These are phyloP conservation scores for Ilex aquifolium DNA, from an alignment of 257 asterid species.

Conservation along the genomic window DNA sequence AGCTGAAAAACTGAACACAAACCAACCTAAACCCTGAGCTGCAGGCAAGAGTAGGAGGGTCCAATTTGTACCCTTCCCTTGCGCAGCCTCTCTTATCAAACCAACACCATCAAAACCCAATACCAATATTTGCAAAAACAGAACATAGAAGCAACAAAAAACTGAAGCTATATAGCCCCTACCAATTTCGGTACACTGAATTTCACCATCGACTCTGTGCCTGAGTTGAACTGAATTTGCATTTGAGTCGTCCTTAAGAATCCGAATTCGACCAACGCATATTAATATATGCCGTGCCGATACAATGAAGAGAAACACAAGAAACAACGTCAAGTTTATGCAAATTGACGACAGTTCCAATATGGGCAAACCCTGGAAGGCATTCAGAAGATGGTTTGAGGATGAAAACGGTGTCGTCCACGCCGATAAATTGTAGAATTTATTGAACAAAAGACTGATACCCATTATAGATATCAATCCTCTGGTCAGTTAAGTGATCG, in stretches of 20 bases:
- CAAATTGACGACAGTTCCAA: constrained; percentile 73
- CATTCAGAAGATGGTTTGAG: constrained; percentile 22
- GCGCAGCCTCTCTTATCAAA: constrained; percentile 35
- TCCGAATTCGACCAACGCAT: constrained; percentile 55
- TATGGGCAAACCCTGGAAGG: constrained; percentile 40
- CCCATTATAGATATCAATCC: constrained; percentile 70
- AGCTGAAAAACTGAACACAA: constrained; percentile 59
- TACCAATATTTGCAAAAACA: constrained; percentile 54
- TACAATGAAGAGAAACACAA: constrained; percentile 56
- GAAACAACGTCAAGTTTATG: constrained; percentile 64
- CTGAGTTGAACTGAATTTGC: constrained; percentile 25
- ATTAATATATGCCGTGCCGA: constrained; percentile 55
- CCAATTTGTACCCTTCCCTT: constrained; percentile 41
- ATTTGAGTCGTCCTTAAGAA: constrained; percentile 40
- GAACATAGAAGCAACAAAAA: constrained; percentile 60
- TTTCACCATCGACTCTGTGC: constrained; percentile 35
- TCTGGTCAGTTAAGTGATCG: constrained; percentile 17
- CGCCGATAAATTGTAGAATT: constrained; percentile 2
- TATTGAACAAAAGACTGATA: constrained; percentile 45
- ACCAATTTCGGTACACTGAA: constrained; percentile 43
- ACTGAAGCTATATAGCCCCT: constrained; percentile 52
- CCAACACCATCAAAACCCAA: constrained; percentile 54
- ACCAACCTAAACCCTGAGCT: constrained; percentile 60
- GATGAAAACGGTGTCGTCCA: constrained; percentile 18
- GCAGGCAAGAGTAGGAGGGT: constrained; percentile 50